phyloP scores from a whole-genome alignment of 805 yeast species.

The Suhomyces sp. region DNA sequence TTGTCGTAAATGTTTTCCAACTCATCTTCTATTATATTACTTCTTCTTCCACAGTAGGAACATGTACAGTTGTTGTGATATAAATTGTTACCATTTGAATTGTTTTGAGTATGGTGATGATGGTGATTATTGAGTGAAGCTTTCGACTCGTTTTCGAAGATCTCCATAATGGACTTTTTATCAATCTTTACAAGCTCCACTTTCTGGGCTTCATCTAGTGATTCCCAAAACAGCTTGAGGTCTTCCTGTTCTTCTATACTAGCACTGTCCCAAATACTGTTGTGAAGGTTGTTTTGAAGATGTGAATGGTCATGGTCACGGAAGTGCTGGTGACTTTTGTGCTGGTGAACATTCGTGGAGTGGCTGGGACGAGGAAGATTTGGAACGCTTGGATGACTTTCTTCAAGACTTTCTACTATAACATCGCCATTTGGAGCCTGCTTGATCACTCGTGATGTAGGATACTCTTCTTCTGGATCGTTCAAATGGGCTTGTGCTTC shows the following conservation, averaged over 20 bases:
- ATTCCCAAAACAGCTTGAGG: constrained; percentile 62
- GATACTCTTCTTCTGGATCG: constrained; percentile 62
- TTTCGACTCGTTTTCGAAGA: constrained; percentile 48
- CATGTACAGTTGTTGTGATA: constrained; percentile 54
- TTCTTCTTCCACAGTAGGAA: constrained; percentile 72
- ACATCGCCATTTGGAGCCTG: constrained; percentile 76
- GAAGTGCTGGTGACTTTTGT: constrained; percentile 3
- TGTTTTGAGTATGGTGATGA: constrained; percentile 7
- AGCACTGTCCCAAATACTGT: constrained; percentile 46
- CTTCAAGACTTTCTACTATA: constrained; percentile 57
- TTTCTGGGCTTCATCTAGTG: constrained; percentile 58
- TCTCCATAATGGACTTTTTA: constrained; percentile 63
- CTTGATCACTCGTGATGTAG: constrained; percentile 66
- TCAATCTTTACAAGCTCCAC: constrained; percentile 61
- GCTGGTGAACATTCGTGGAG: background rate
- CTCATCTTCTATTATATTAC: constrained; percentile 69
- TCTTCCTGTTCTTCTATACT: constrained; percentile 50
- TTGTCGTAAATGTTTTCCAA: constrained; percentile 70
- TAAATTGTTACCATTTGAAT: constrained; percentile 5
- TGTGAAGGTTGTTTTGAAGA: constrained; percentile 5
- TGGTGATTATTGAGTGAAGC: constrained; percentile 8
- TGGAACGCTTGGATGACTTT: background rate
- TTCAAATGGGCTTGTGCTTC: constrained; percentile 44
- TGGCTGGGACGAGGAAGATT: background rate
- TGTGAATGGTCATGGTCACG: constrained; percentile 10